phyloP scores from a whole-genome alignment of 2,329 filamentous ascomycete species.

The Exophiala lecanii-corni region DNA sequence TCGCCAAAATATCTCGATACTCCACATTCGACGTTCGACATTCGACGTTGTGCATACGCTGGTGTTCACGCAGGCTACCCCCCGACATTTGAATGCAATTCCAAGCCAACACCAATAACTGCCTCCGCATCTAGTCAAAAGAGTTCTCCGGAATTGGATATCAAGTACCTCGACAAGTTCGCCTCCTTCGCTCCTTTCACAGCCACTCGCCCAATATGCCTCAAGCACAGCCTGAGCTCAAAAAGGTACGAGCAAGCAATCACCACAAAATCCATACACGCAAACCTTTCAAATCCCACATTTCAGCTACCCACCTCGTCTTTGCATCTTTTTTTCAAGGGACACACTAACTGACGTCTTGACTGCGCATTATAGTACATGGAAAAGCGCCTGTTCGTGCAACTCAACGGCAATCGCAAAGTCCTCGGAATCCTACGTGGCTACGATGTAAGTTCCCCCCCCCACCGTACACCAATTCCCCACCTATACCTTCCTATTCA shows the following conservation, averaged over 20 bases:
- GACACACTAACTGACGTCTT: slow-evolving; percentile 1
- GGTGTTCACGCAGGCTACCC: no score
- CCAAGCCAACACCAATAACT: no score
- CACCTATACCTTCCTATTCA: no score
- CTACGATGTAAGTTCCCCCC: slow-evolving; percentile 70
- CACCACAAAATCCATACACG: not conserved
- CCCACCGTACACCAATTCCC: not conserved
- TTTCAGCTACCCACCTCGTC: no score
- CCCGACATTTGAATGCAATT: no score
- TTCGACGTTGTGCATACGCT: no score
- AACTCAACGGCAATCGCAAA: slow-evolving; percentile 95
- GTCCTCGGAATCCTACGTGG: slow-evolving; percentile 91
- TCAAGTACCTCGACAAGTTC: not conserved
- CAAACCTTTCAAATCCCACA: no score
- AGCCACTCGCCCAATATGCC: slow-evolving; percentile 59
- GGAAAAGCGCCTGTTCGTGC: slow-evolving; percentile 97
- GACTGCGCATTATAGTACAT: slow-evolving; percentile 67
- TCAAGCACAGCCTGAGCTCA: slow-evolving; percentile 97
- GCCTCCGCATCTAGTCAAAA: no score
- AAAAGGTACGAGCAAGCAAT: slow-evolving; percentile 93
- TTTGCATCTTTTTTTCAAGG: no score
- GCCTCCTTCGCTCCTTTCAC: not conserved
- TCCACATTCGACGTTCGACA: not conserved
- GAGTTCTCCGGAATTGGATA: no score
- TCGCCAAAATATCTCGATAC: not conserved